These are phyloP conservation scores for Durio zibethinus DNA, from an alignment of 345 rosid genomes.

Conservation along the genomic window DNA sequence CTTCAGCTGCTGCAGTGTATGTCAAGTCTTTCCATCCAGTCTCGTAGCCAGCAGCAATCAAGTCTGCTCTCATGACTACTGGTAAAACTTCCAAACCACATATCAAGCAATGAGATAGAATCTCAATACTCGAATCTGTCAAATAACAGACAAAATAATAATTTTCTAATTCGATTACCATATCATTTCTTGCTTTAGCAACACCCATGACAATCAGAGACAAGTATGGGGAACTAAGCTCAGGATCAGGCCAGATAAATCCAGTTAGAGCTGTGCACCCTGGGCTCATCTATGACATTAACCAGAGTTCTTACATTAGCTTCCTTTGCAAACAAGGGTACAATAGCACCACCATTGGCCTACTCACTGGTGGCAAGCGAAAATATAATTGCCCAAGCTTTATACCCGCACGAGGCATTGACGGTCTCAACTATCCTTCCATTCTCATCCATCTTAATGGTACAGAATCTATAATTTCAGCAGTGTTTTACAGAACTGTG, in stretches of 20 bases:
- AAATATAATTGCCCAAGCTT: slow-evolving; percentile 44
- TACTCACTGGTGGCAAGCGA: slow-evolving; percentile 41
- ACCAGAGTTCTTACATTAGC: slow-evolving; percentile 42
- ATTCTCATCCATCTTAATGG: slow-evolving; percentile 56
- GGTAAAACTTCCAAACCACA: slow-evolving; percentile 31
- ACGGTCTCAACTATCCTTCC: slow-evolving; percentile 82
- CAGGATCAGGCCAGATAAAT: slow-evolving; percentile 83
- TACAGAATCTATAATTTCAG: slow-evolving; percentile 29
- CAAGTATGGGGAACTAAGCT: slow-evolving; percentile 43
- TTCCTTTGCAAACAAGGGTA: slow-evolving; percentile 81
- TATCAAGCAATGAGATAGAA: background rate
- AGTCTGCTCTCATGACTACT: slow-evolving; percentile 90
- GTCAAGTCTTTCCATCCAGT: slow-evolving; percentile 79
- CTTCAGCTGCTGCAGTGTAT: slow-evolving; percentile 70
- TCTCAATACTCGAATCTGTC: background rate
- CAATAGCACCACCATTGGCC: slow-evolving; percentile 51
- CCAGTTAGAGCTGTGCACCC: slow-evolving; percentile 64
- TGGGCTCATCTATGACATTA: slow-evolving; percentile 66
- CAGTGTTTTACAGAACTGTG: slow-evolving; percentile 55
- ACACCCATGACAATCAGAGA: slow-evolving; percentile 55
- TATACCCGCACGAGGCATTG: slow-evolving; percentile 52
- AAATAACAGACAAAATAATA: background rate
- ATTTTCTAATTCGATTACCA: background rate
- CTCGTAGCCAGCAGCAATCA: slow-evolving; percentile 85
- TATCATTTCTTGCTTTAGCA: slow-evolving; percentile 36